Base-by-base conservation (phyloP, 805 yeast genomes). In the Lachancea cidri region DNA sequence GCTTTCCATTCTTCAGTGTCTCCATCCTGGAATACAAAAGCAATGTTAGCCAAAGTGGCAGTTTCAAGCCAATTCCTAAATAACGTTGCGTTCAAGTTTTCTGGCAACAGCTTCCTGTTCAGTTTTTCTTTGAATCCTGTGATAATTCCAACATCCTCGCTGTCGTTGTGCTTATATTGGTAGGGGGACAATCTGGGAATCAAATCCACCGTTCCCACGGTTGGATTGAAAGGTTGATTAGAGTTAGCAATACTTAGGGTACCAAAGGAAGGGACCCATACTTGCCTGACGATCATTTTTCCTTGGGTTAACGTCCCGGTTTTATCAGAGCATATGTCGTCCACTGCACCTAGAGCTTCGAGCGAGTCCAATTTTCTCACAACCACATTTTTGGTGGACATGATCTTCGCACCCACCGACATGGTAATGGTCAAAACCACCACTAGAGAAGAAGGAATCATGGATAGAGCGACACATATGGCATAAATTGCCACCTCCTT, bases 371-470 rank as follows among this genome's bases (percentile, higher is more conserved):
- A 71, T 53, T 96, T 77, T 54, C 91, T 83, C 45, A 93, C 95
- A 58, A 93, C 93, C 2, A 97, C 98, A 54, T 84, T 83, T 55
- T 87, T 83, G 35, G 79, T 77, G 3, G 98, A 96, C 98, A 93
- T 93, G 63, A 97, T 77, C 48, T 91, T 73, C 30, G 94, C 98
- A 35, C 98, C 98, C 20, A 93, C 74, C 0, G 98, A 98, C 58
- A 93, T 74, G 0, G 98, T 93, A 18, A 93, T 98, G 4, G 98
- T 91, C 39, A 93, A 95, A 56, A 93, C 94, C 49, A 93, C 94
- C 1, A 98, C 98, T 52, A 93, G 74, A 33, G 98, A 98, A 60
- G 94, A 98, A 2, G 99, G 98, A 53, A 93, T 93, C 33, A 98
- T 98, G 35, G 98, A 98, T 17, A 93, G 95, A 2, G 98, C 99